These are phyloP conservation scores for Globisporangium iwayamae DNA, from an alignment of 352 stramenopile genomes.

Conservation along the genomic window DNA sequence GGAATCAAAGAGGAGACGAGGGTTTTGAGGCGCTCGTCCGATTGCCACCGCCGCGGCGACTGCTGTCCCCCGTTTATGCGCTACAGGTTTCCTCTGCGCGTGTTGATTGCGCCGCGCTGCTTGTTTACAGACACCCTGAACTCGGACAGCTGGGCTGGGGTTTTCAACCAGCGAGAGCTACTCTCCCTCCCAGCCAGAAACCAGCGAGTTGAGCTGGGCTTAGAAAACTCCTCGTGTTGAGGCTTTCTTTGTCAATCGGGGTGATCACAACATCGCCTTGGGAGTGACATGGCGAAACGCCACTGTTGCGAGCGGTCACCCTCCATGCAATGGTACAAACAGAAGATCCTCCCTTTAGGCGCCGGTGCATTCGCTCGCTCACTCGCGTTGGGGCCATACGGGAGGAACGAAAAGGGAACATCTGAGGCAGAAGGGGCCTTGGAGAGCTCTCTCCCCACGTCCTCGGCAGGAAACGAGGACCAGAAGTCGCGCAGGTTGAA, in stretches of 20 bases:
- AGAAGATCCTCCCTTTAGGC: too few relatives aligned
- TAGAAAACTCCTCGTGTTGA: background rate
- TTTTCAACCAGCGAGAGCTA: background rate
- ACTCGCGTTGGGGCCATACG: too few relatives aligned
- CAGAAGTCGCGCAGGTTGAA: too few relatives aligned
- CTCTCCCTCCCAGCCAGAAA: background rate
- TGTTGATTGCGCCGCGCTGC: background rate
- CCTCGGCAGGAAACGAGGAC: too few relatives aligned
- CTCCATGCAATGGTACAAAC: too few relatives aligned
- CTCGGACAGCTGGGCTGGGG: background rate
- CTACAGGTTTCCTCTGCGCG: background rate
- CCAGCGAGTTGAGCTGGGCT: background rate
- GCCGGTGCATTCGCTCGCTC: too few relatives aligned
- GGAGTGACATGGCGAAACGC: constrained; percentile 1
- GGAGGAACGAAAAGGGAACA: too few relatives aligned
- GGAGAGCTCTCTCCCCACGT: too few relatives aligned
- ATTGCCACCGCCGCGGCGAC: background rate
- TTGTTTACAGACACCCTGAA: background rate
- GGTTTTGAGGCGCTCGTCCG: background rate
- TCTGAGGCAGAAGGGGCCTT: too few relatives aligned
- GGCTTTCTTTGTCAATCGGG: background rate
- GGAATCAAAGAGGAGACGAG: background rate
- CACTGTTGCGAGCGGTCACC: background rate
- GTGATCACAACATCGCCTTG: background rate
- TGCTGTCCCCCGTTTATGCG: constrained; percentile 1